Base-by-base conservation (phyloP, 2,329 filamentous ascomycete species). In the Diaporthe eres region DNA sequence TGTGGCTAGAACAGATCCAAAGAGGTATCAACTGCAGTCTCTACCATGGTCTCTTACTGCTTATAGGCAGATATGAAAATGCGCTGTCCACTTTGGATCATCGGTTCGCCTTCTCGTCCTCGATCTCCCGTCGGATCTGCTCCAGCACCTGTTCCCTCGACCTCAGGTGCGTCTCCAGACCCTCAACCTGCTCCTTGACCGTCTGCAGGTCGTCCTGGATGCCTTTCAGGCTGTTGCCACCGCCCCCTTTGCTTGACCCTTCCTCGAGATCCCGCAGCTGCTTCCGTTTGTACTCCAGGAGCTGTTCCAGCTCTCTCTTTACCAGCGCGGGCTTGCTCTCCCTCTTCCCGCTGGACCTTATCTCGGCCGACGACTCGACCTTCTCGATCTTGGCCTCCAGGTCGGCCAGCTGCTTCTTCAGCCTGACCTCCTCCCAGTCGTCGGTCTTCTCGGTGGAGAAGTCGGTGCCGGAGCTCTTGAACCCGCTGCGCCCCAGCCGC, bases 391-490 rank as follows among this genome's bases (percentile, higher is more conserved):
- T 98, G 74, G 93, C 90, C 81, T 99, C 96, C 39, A 99, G 87
- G 80, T 98, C 96, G 34, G 92, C 90, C 44, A 99, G 90, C 85
- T 98, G 95, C 83, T 97, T 96, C 89, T 97, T 96, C 78, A 99
- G 89, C 72, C 96, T 91, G 60, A 98, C 97, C 85, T 98, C 97
- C 85, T 99, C 97, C 95, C 97, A 98, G 83, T 99, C 97, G 81
- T 97, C 96, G 77, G 94, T 94, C 83, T 95, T 94, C 78, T 94
- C 94, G 51, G 90, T 89, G 75, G 92, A 94, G 83, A 98, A 98
- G 86, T 99, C 96, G 1, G 97, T 99, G 37, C 97, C 97, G 55
- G 93, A 88, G 12, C 94, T 91, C 82, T 94, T 93, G 85, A 97
- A 96, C 76, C 91, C 93, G 79, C 93, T 92, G 81, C 96, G 94